Base-by-base conservation (phyloP, 495 filamentous ascomycete genomes). In the Penicillium salamii region DNA sequence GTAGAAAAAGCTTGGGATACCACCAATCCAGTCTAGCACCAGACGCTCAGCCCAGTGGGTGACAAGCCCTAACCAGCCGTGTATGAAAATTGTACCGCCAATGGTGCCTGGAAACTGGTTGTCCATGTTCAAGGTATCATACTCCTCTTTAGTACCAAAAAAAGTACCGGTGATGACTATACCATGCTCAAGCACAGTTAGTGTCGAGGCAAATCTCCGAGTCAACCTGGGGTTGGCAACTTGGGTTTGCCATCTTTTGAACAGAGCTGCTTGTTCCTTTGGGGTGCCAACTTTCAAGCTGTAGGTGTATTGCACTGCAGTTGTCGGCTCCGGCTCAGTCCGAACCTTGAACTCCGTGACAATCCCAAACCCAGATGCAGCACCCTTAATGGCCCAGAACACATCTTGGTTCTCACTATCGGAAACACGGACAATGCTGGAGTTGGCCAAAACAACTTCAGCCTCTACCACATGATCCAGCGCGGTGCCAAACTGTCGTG, bases 401-500 rank as follows among this genome's bases (percentile, higher is more conserved):
- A 85, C 38, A 32, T 82, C 76, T 0, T 55, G 39, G 44, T 84
- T 60, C 3, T 68, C 5, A 1, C 51, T 55, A 5, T 63, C 38
- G 2, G 75, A 64, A 2, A 69, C 69, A 3, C 57, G 50, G 9
- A 79, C 64, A 18, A 77, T 57, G 13, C 46, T 68, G 6, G 81
- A 80, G n/a, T 81, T 70, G 8, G 81, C 78, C 14, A 81, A 69
- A 14, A 87, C 80, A 7, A 86, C 81, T 17, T 80, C 74, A 15
- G 79, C 52, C 9, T 51, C 79, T 18, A 79, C 51, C 36, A 88
- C 75, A 18, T 70, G 72, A 50, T 88, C 84, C 47, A 88, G 63
- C 0, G 82, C 71, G 0, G 79, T 60, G 26, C 88, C 87, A 78
- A 78, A 88, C 40, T 79, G 72, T 9, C 86, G 79, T 6, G 82